Evolutionary conservation across 2,329 filamentous ascomycete genomes (phyloP).

Genomic region (Stemphylium lycopersici): DNA sequence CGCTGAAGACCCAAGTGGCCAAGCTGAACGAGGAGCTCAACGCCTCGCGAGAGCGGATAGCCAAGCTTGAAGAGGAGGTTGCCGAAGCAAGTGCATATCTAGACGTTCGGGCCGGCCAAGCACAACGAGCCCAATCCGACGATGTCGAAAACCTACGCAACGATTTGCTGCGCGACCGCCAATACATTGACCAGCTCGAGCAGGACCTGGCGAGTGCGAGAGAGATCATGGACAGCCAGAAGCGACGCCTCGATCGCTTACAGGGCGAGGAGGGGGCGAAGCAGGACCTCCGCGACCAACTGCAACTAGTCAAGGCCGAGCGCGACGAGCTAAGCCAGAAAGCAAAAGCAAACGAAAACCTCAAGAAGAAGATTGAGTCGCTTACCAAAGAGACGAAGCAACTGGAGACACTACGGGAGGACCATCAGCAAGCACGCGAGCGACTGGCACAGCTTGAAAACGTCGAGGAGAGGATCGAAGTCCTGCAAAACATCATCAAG

Average conservation of each 20-base stretch:
- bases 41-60: constrained; percentile 49
- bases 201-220: constrained; percentile 53
- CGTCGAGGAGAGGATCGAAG: constrained; percentile 52
- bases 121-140: constrained; percentile 49
- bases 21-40: constrained; percentile 53
- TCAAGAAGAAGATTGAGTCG: constrained; percentile 60
- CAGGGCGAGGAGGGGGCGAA: constrained; percentile 52
- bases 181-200: constrained; percentile 59
- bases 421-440: constrained; percentile 53
- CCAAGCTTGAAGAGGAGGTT: constrained; percentile 56
- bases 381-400: constrained; percentile 56
- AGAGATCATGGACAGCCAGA: constrained; percentile 53
- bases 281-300: constrained; percentile 57
- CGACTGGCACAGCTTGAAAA: constrained; percentile 53
- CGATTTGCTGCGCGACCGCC: constrained; percentile 53
- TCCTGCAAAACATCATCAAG: constrained; percentile 58
- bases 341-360: constrained; percentile 58
- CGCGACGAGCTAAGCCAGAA: constrained; percentile 57
- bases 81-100: constrained; percentile 55
- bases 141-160: constrained; percentile 52
- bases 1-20: constrained; percentile 49
- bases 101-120: constrained; percentile 48
- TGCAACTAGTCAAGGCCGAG: constrained; percentile 57
- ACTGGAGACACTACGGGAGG: constrained; percentile 51
- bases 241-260: constrained; percentile 53